phyloP scores from a whole-genome alignment of 2,329 filamentous ascomycete genomes.

The Dothidotthia symphoricarpi region DNA sequence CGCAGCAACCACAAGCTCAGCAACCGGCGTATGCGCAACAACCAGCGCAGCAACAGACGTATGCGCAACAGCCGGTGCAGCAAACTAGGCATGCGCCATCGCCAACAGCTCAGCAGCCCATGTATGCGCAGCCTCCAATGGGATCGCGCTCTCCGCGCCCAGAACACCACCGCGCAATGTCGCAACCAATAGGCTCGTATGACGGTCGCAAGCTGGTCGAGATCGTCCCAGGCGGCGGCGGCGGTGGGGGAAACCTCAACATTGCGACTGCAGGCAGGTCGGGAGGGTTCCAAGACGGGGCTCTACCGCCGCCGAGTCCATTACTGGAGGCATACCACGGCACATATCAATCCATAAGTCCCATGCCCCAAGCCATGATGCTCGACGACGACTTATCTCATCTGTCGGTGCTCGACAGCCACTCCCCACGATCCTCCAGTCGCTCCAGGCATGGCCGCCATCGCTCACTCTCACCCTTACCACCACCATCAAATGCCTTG shows the following conservation, averaged over 20 bases:
- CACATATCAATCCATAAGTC: constrained; percentile 90
- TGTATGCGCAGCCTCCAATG: constrained; percentile 36
- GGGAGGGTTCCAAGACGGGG: constrained; percentile 24
- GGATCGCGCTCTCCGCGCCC: constrained; percentile 27
- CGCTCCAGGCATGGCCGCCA: constrained; percentile 26
- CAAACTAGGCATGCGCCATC: constrained; percentile 19
- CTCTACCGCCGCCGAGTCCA: constrained; percentile 70
- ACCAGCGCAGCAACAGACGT: constrained; percentile 23
- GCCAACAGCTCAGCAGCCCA: constrained; percentile 18
- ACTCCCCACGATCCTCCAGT: constrained; percentile 33
- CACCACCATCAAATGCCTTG: constrained; percentile 33
- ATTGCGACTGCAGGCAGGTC: constrained; percentile 36
- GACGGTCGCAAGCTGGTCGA: constrained; percentile 43
- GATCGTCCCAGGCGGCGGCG: constrained; percentile 42
- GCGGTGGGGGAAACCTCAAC: constrained; percentile 41
- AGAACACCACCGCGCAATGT: constrained; percentile 24
- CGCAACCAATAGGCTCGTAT: constrained; percentile 24
- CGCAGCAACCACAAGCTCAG: no score
- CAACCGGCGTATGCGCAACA: constrained; percentile 15
- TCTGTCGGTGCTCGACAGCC: constrained; percentile 35
- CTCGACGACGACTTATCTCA: constrained; percentile 56
- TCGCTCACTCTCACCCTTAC: constrained; percentile 32
- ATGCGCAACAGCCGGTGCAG: constrained; percentile 27
- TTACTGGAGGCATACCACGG: constrained; percentile 89
- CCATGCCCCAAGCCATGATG: constrained; percentile 80